These are phyloP conservation scores for Talaromyces albobiverticillius DNA, from an alignment of 2,329 filamentous ascomycete genomes.

Conservation along the genomic window DNA sequence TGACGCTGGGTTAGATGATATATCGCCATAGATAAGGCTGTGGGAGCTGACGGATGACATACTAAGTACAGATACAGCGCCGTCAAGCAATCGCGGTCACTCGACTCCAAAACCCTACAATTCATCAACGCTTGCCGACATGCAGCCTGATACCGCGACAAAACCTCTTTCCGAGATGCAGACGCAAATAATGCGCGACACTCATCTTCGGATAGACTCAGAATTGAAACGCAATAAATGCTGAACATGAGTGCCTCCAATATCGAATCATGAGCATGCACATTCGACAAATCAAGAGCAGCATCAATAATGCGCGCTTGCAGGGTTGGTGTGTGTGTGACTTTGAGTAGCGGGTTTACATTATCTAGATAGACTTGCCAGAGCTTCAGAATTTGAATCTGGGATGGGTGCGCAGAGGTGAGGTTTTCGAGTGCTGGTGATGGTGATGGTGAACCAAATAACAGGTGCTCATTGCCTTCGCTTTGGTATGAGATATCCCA, in stretches of 20 bases:
- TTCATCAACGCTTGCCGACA: slow-evolving; percentile 48
- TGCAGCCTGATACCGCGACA: slow-evolving; percentile 42
- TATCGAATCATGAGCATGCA: slow-evolving; percentile 53
- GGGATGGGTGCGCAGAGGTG: slow-evolving; percentile 55
- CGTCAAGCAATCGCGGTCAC: slow-evolving; percentile 46
- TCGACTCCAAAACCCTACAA: slow-evolving; percentile 39
- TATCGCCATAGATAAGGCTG: slow-evolving; percentile 5
- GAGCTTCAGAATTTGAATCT: slow-evolving; percentile 49
- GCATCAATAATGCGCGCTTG: slow-evolving; percentile 64
- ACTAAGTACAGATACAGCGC: slow-evolving; percentile 56
- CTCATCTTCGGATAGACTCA: slow-evolving; percentile 56
- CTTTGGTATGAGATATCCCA: slow-evolving; percentile 42
- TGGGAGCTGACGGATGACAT: slow-evolving; percentile 20
- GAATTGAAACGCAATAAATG: slow-evolving; percentile 63
- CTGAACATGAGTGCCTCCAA: slow-evolving; percentile 68
- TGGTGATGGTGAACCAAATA: slow-evolving; percentile 47
- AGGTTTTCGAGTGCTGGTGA: slow-evolving; percentile 40
- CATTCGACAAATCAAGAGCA: slow-evolving; percentile 41
- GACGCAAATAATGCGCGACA: slow-evolving; percentile 42
- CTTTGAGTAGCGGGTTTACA: slow-evolving; percentile 65
- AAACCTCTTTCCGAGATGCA: slow-evolving; percentile 32
- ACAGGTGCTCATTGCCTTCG: slow-evolving; percentile 45
- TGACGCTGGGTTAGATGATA: slow-evolving; percentile 32
- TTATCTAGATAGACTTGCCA: slow-evolving; percentile 72
- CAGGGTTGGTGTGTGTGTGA: slow-evolving; percentile 52